A percentile compares a stretch with the other conserved stretches of the same genome.
Conservation (phyloP, 768 basidiomycete genomes). For the Termitomyces sp. region DNA sequence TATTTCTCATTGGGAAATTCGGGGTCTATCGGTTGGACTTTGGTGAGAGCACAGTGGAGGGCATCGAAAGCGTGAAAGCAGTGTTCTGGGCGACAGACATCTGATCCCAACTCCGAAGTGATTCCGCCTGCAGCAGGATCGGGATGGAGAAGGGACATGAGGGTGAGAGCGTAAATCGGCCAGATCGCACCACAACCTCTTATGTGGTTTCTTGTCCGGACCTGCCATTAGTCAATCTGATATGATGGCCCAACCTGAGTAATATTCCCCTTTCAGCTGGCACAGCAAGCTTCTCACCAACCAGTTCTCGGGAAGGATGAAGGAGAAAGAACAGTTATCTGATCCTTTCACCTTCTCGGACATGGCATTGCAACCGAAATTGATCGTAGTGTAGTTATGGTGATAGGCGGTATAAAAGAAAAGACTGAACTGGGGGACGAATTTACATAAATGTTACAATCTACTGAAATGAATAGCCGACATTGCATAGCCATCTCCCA, state of each 20-base stretch:
- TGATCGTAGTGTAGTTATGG: background rate
- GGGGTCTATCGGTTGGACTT: constrained; percentile 49
- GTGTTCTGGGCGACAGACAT: constrained; percentile 65
- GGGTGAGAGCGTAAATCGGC: constrained; percentile 17
- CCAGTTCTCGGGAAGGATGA: background rate
- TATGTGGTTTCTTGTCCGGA: background rate
- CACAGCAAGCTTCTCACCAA: background rate
- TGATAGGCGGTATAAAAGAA: background rate
- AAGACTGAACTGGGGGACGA: too few relatives aligned
- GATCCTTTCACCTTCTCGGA: background rate
- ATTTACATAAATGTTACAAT: too few relatives aligned
- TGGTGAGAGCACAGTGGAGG: constrained; percentile 70
- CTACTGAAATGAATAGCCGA: too few relatives aligned
- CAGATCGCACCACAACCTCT: background rate
- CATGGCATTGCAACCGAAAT: too few relatives aligned
- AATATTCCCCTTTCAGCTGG: background rate
- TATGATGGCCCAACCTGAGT: background rate
- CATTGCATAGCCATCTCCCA: too few relatives aligned
- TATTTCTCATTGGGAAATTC: constrained; percentile 70
- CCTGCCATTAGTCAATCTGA: constrained; percentile 1
- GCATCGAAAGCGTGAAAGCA: constrained; percentile 80
- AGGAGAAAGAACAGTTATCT: background rate
- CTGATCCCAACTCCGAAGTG: constrained; percentile 31
- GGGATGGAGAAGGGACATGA: constrained; percentile 54
- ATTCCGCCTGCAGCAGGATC: constrained; percentile 36